phyloP scores from a whole-genome alignment of 1,139 yeast species.

The Candida dubliniensis region DNA sequence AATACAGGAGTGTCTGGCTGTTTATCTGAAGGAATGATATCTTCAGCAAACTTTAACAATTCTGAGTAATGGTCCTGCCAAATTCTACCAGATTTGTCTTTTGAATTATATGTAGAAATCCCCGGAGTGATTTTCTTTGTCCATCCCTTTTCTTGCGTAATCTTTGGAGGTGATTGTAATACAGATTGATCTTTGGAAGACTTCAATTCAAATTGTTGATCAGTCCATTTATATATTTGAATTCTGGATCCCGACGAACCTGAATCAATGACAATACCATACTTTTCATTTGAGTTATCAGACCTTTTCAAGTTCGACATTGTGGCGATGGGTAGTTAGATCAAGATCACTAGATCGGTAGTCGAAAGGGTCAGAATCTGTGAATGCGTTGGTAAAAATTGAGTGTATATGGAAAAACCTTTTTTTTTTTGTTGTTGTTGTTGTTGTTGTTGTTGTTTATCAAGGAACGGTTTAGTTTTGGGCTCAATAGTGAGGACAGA shows the following conservation, averaged over 20 bases:
- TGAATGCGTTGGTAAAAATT: no score
- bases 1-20: conserved; percentile 65
- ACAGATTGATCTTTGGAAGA: conserved; percentile 20
- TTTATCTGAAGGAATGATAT: conserved; percentile 54
- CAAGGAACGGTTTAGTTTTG: no score
- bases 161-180: conserved; percentile 59
- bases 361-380: no score
- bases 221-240: conserved; percentile 68
- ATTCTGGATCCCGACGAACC: conserved; percentile 82
- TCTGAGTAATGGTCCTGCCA: conserved; percentile 62
- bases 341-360: no score
- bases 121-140: conserved; percentile 68
- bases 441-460: no score
- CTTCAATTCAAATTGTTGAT: conserved; percentile 32
- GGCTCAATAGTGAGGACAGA: no score
- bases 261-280: conserved; percentile 77
- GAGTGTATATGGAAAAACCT: no score
- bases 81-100: conserved; percentile 41
- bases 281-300: conserved; percentile 24
- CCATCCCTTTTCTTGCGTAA: conserved; percentile 61
- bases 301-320: conserved; percentile 16
- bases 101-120: conserved; percentile 51
- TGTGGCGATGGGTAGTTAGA: no score
- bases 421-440: no score
- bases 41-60: conserved; percentile 57